Evolutionary conservation across 148 eudicot species (phyloP).

Genomic region (Dianthus caryophyllus): DNA sequence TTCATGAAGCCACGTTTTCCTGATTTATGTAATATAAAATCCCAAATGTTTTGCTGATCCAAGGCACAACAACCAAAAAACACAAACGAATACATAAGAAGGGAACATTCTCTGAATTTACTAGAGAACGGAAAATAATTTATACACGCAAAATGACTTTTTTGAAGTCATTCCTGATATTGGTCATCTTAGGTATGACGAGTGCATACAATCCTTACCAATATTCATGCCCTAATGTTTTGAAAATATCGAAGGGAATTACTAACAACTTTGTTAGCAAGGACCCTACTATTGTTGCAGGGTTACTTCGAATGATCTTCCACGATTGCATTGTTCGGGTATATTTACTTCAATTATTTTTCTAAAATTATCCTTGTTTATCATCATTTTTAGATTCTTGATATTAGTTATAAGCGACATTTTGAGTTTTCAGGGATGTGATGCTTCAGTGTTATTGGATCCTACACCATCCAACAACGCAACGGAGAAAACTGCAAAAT

Average conservation of each 20-base stretch:
- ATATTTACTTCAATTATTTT: too few species aligned
- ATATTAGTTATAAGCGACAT: too few species aligned
- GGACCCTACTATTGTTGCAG: constrained; percentile 37
- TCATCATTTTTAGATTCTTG: too few species aligned
- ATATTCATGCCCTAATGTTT: constrained; percentile 35
- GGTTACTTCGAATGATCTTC: constrained; percentile 46
- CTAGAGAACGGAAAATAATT: too few species aligned
- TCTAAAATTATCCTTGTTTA: too few species aligned
- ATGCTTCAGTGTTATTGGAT: constrained; percentile 42
- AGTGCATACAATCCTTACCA: constrained; percentile 34
- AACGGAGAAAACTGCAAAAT: constrained; percentile 43
- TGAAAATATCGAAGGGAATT: constrained; percentile 27
- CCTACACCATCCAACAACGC: constrained; percentile 26
- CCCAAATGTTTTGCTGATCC: too few species aligned
- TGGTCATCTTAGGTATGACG: constrained; percentile 15
- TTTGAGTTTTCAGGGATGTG: constrained; percentile 63
- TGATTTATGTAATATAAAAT: too few species aligned
- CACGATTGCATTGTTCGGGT: constrained; percentile 62
- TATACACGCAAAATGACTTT: neutral
- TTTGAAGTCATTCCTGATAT: neutral
- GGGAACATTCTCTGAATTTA: too few species aligned
- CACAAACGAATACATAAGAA: too few species aligned
- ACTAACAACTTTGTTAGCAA: constrained; percentile 23
- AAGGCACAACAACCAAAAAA: too few species aligned
- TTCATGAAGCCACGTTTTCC: too few species aligned